phyloP scores from a whole-genome alignment of 108 stramenopile species.

The Licmophora abbreviata region DNA sequence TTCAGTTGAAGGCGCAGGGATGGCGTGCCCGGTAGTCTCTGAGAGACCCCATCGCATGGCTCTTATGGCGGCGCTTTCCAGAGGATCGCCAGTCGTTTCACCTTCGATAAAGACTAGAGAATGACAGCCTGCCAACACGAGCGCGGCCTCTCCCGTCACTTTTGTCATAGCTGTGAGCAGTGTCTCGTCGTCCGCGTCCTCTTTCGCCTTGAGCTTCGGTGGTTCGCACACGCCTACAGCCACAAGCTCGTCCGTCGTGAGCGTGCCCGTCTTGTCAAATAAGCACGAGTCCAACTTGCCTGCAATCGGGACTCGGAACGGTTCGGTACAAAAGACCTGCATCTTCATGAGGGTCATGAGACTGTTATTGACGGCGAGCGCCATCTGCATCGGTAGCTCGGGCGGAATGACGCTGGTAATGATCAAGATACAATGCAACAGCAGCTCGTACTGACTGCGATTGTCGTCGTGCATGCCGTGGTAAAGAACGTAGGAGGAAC shows the following conservation, averaged over 20 bases:
- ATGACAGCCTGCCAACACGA: constrained; percentile 90
- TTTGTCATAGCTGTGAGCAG: constrained; percentile 73
- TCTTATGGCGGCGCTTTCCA: constrained; percentile 78
- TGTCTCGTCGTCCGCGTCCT: constrained; percentile 24
- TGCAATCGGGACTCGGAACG: constrained; percentile 92
- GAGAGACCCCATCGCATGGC: constrained; percentile 80
- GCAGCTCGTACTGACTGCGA: constrained; percentile 85
- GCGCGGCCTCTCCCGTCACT: constrained; percentile 44
- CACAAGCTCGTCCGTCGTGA: constrained; percentile 96
- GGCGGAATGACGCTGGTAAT: constrained; percentile 95
- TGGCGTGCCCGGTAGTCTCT: constrained; percentile 31
- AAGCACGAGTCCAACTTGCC: constrained; percentile 93
- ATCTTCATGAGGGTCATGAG: constrained; percentile 96
- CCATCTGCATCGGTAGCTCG: constrained; percentile 97
- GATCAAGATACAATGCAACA: constrained; percentile 93
- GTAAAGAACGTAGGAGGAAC: constrained; percentile 89
- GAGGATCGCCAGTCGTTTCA: constrained; percentile 85
- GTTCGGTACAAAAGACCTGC: constrained; percentile 95
- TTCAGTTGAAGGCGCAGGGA: constrained; percentile 42
- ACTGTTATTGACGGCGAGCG: constrained; percentile 93
- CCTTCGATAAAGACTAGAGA: constrained; percentile 81
- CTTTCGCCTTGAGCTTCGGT: constrained; percentile 17
- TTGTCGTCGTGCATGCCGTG: constrained; percentile 84
- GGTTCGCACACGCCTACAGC: constrained; percentile 83
- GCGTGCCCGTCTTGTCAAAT: constrained; percentile 97